A percentile compares a stretch with the other conserved stretches of the same genome.
Conservation (phyloP, 305 asterid species). For the Fraxinus albicans region DNA sequence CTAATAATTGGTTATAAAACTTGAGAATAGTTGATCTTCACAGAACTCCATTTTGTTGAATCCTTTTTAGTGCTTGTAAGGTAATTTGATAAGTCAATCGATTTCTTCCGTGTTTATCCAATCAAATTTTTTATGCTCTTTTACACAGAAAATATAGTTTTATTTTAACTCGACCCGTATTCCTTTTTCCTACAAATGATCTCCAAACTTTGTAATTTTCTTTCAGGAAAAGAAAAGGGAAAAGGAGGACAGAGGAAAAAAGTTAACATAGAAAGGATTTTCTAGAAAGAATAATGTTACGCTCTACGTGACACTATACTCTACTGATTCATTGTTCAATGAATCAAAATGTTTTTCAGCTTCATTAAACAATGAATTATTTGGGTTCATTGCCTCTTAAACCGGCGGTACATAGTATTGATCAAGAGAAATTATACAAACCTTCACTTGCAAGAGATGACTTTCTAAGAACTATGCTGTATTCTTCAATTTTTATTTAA, state of each 20-base stretch:
- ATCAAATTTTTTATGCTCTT: not conserved
- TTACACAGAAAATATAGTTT: not conserved
- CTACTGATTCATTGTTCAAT: not conserved
- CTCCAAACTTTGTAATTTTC: not conserved
- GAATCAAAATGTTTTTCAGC: not conserved
- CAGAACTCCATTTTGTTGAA: too few relatives aligned
- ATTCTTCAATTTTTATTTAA: slow-evolving; percentile 12
- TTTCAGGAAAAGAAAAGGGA: not conserved
- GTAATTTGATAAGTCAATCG: not conserved
- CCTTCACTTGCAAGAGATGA: slow-evolving; percentile 20
- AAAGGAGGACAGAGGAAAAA: not conserved
- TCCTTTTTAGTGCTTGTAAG: not conserved
- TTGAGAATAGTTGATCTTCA: not conserved
- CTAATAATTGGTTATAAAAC: not conserved
- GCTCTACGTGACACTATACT: not conserved
- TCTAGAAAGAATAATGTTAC: not conserved
- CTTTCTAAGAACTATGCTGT: slow-evolving; percentile 12
- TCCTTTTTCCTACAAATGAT: not conserved
- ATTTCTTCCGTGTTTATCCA: not conserved
- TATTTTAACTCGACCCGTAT: not conserved
- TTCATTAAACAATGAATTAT: too few relatives aligned
- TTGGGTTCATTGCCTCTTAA: not conserved
- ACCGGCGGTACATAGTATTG: not conserved
- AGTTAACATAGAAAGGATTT: not conserved
- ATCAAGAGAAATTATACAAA: slow-evolving; percentile 2